phyloP scores from a whole-genome alignment of 2,329 filamentous ascomycete genomes.

The Aspergillus nomiae region DNA sequence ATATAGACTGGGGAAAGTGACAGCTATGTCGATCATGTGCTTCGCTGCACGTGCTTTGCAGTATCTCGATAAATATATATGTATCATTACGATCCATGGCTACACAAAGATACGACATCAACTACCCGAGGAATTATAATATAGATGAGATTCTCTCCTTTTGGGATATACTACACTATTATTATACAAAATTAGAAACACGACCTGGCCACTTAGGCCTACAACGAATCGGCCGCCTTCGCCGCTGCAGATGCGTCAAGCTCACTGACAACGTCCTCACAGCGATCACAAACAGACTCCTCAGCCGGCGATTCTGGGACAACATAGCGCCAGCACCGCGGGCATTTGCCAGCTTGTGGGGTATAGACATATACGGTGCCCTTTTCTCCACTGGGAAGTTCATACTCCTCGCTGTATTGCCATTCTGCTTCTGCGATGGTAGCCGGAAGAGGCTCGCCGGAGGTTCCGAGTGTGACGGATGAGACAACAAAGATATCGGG shows the following conservation, averaged over 20 bases:
- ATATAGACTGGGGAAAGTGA: neutral
- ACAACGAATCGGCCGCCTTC: neutral
- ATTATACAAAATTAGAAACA: neutral
- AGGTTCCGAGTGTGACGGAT: conserved; percentile 54
- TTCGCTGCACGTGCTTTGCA: neutral
- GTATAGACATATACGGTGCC: conserved; percentile 47
- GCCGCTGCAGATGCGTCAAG: conserved; percentile 19
- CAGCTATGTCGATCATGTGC: neutral
- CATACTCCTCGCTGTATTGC: conserved; percentile 47
- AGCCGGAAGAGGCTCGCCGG: conserved; percentile 29
- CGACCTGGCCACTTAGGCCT: neutral
- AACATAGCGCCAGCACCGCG: conserved; percentile 85
- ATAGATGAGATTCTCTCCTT: neutral
- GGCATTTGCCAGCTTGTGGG: conserved; percentile 69
- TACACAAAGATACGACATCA: neutral
- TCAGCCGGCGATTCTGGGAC: conserved; percentile 55
- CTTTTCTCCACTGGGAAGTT: conserved; percentile 34
- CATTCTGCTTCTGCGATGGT: conserved; percentile 39
- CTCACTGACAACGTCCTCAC: conserved; percentile 63
- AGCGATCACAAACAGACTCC: conserved; percentile 71
- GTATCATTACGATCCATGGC: neutral
- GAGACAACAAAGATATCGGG: conserved; percentile 71
- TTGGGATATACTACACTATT: neutral
- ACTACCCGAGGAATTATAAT: neutral
- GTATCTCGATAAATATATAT: neutral